Base-by-base conservation (phyloP, 495 filamentous ascomycete species). In the Daldinia caldariorum region DNA sequence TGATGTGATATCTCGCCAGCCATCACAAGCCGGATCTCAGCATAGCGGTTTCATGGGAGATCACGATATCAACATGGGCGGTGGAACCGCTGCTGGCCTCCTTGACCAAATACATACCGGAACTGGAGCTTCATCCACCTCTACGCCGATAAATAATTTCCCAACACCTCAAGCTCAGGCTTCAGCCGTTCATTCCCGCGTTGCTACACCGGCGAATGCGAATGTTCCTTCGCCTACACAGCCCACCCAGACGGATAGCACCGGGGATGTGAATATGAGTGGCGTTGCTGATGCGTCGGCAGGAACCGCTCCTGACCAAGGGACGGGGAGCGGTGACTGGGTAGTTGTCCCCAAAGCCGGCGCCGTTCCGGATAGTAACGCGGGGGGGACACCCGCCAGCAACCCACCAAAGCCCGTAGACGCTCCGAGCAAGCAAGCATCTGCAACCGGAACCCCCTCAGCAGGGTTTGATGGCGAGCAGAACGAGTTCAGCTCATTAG, bases 61-160 rank as follows among this genome's bases (percentile, higher is more conserved):
- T 71, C 80, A 82, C 10, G 90, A 91, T 73, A 84, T 91, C 67
- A 84, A 89, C 61, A 89, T 91, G 87, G 89, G 87, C 29, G 84
- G 87, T 32, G 84, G 87, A 34, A 87, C 86, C 1, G 85, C 83
- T 1, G 88, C 86, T 41, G 83, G 87, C 57, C 78, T 91, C 18
- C 79, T 91, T 7, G 86, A 91, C 75, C 88, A 91, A 70, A 89
- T 90, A 76, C 83, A 86, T 70, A 79, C 79, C 20, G 86, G 84
- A 66, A 79, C 79, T 31, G 86, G 84, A 58, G 81, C 83, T 56
- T 86, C 87, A 18, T 80, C 83, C 13, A 81, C 81, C 29, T 84
- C 84, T 0, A 85, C 85, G 2, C 83, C 84, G 0, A 73, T 77
- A 12, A 81, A 82, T 58, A 82, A 79, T 69, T 77, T 80, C 65